Percentiles rank a stretch among this genome's conserved stretches.
Conservation (phyloP, 2,329 filamentous ascomycete species). For the Ilyonectria mors-panacis region DNA sequence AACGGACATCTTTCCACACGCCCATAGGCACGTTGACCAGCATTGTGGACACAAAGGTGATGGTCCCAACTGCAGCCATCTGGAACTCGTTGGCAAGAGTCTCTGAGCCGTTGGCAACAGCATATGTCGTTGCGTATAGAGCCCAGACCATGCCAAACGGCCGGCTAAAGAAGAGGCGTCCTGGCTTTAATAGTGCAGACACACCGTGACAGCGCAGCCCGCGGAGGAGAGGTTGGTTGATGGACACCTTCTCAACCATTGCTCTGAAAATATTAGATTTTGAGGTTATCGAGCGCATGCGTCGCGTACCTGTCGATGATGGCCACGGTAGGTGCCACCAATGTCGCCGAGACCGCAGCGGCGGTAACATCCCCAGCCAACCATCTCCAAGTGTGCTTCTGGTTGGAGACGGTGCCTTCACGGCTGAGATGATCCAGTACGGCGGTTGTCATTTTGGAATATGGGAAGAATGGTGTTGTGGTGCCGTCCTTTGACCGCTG, state of each 20-base stretch:
- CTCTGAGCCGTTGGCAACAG: conserved; percentile 48
- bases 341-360: conserved; percentile 45
- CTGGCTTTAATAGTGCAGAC: conserved; percentile 39
- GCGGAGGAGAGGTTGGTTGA: conserved; percentile 32
- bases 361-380: conserved; percentile 45
- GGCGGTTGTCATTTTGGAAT: neutral
- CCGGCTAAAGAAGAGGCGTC: conserved; percentile 42
- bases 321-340: conserved; percentile 48
- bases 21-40: conserved; percentile 52
- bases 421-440: conserved; percentile 34
- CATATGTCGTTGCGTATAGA: conserved; percentile 50
- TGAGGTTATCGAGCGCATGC: neutral
- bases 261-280: conserved; percentile 27
- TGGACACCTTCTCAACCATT: conserved; percentile 44
- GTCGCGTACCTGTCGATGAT: conserved; percentile 46
- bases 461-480: neutral
- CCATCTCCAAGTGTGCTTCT: conserved; percentile 35
- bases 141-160: conserved; percentile 50
- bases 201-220: conserved; percentile 35
- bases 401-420: conserved; percentile 13
- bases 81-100: conserved; percentile 46
- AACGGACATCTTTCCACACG: conserved; percentile 51
- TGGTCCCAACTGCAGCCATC: conserved; percentile 43
- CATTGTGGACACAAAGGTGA: conserved; percentile 49
- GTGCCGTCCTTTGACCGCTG: neutral